Evolutionary conservation across 1,284 basidiomycete genomes (phyloP), one percentile per base, ranked within the genome.

Genomic region (Singerocomus inundabilis): DNA sequence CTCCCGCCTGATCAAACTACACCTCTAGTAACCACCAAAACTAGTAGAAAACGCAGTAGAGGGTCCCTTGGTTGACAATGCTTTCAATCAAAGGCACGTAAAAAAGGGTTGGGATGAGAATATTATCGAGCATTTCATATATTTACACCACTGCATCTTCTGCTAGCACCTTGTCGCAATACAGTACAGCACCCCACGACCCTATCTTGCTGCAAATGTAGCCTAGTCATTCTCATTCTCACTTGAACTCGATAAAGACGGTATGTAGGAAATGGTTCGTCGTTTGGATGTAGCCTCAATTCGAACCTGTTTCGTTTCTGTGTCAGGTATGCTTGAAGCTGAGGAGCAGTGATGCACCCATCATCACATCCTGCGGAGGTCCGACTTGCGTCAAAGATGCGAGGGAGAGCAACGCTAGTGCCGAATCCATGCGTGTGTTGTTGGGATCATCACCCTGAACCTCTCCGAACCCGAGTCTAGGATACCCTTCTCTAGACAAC

Each of bases 331-430:
- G 57, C 57, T 70, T 75, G 61, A 76, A 60, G 37, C 60, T 61
- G 40, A 76, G 65, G 39, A 77, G 65, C 12, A 76, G 55, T 4
- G 69, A 68, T n/a, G 66, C 75, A 6, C 74, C 73, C n/a, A 59
- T 58, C 24, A 76, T 54, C 44, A 76, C 58, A 54, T 76, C 74
- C 25, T 61, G 57, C 15, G 68, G 44, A 36, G 66, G 48, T 24
- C 46, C 38, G 4, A 30, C 46, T 6, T 38, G 52, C 3, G 42
- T 31, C n/a, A 48, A 49, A 11, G 64, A 48, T 30, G 67, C 54
- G 26, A 68, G 54, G 15, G 67, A 67, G 39, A 66, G 61, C 5
- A 69, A 39, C n/a, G 67, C 63, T 21, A 67, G 24, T 5, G 67
- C 67, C 16, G 67, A 58, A 18, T 60, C 52, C 52, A 53, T 57